Conservation (phyloP, 2,329 filamentous ascomycete genomes). For the Fusarium chaquense region DNA sequence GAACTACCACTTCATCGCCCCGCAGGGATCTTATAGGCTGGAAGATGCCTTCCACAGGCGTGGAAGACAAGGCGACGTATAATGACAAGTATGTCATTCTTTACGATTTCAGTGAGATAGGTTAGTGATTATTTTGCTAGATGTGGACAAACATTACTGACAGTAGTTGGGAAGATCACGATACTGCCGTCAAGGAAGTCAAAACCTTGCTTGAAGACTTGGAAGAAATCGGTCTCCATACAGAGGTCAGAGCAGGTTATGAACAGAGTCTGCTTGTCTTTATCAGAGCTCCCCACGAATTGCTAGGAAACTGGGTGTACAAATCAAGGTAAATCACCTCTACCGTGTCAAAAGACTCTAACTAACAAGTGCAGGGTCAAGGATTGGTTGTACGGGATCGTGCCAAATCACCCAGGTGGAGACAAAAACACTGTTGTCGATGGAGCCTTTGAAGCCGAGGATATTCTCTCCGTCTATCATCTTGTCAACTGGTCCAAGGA, state of each 20-base stretch:
- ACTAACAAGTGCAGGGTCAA: slow-evolving; percentile 65
- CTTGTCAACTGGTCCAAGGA: slow-evolving; percentile 70
- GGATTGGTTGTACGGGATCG: slow-evolving; percentile 80
- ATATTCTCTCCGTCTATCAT: slow-evolving; percentile 77
- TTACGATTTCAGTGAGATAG: slow-evolving; percentile 54
- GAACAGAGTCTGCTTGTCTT: slow-evolving; percentile 76
- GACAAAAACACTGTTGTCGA: slow-evolving; percentile 65
- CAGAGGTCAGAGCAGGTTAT: slow-evolving; percentile 77
- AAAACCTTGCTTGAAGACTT: slow-evolving; percentile 68
- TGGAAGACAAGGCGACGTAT: slow-evolving; percentile 39
- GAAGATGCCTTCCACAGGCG: slow-evolving; percentile 16
- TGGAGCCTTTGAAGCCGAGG: slow-evolving; percentile 70
- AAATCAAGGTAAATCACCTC: slow-evolving; percentile 66
- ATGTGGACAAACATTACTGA: accelerated
- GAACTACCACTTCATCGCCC: neutral
- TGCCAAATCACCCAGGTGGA: slow-evolving; percentile 70
- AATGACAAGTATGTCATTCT: slow-evolving; percentile 58
- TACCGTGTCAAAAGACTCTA: neutral
- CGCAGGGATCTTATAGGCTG: slow-evolving; percentile 14
- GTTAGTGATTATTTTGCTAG: slow-evolving; percentile 33
- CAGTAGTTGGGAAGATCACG: slow-evolving; percentile 45
- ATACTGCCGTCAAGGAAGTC: slow-evolving; percentile 53
- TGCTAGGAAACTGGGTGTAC: slow-evolving; percentile 74
- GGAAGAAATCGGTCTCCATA: slow-evolving; percentile 72
- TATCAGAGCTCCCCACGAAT: slow-evolving; percentile 70